A percentile compares a stretch with the other conserved stretches of the same genome.
Conservation (phyloP, 148 eudicot species). For the Rhododendron simsii region DNA sequence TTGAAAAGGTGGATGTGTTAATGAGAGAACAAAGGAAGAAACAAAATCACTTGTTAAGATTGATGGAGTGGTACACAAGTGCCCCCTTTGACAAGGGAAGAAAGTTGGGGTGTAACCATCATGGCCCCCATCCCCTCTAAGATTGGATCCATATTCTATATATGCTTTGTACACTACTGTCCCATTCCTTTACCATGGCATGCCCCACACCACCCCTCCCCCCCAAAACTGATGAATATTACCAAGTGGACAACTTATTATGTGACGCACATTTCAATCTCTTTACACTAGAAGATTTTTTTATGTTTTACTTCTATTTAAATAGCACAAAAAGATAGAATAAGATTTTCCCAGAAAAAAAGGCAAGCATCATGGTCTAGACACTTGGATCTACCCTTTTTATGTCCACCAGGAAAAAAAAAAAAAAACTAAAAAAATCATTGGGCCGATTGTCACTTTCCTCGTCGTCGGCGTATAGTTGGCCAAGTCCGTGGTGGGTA, state of each 20-base stretch:
- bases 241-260: slow-evolving; percentile 4
- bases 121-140: slow-evolving; percentile 16
- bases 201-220: not conserved
- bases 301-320: not conserved
- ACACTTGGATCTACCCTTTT: not conserved
- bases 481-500: slow-evolving; percentile 9
- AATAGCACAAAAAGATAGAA: not conserved
- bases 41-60: slow-evolving; percentile 16
- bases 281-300: not conserved
- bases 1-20: not conserved
- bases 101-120: slow-evolving; percentile 18
- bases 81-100: slow-evolving; percentile 17
- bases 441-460: slow-evolving; percentile 8
- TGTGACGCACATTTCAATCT: slow-evolving; percentile 6
- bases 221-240: not conserved
- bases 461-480: not conserved
- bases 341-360: not conserved
- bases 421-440: not conserved
- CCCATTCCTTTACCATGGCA: not conserved
- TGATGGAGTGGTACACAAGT: slow-evolving; percentile 12
- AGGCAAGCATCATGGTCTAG: not conserved
- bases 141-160: slow-evolving; percentile 18
- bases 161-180: slow-evolving; percentile 6
- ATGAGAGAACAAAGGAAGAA: not conserved
- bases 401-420: not conserved